phyloP scores from a whole-genome alignment of 2,329 filamentous ascomycete genomes.

The Cladosporium cucumerinum region DNA sequence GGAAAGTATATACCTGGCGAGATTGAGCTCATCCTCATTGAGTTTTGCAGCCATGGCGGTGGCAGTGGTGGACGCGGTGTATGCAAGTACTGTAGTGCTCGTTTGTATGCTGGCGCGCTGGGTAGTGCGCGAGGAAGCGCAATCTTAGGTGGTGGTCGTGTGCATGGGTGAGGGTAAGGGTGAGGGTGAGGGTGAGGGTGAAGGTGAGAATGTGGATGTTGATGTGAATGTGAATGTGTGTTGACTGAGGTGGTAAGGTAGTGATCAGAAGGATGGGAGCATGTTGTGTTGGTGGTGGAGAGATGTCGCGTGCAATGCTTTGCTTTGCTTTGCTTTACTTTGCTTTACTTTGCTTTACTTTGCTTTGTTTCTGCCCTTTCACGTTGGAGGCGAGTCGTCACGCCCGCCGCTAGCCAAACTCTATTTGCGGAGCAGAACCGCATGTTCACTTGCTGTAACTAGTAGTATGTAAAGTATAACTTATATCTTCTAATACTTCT shows the following conservation, averaged over 20 bases:
- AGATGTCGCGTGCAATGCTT: slow-evolving; percentile 1
- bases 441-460: background rate
- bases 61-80: background rate
- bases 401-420: background rate
- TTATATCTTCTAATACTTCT: background rate
- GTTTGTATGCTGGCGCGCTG: slow-evolving; percentile 3
- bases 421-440: background rate
- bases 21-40: slow-evolving; percentile 4
- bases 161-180: background rate
- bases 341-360: background rate
- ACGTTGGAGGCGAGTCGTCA: too few relatives aligned
- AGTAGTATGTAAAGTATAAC: too few relatives aligned
- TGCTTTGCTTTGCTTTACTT: too few relatives aligned
- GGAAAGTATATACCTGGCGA: background rate
- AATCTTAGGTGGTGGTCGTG: background rate
- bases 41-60: slow-evolving; percentile 13
- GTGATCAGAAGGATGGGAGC: background rate
- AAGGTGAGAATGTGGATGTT: background rate
- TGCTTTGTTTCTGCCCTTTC: too few relatives aligned
- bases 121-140: background rate
- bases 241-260: background rate
- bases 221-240: too few relatives aligned
- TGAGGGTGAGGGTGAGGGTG: too few relatives aligned
- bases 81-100: background rate
- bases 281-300: background rate